phyloP scores from a whole-genome alignment of 352 stramenopile species.

The Globisporangium parvum region DNA sequence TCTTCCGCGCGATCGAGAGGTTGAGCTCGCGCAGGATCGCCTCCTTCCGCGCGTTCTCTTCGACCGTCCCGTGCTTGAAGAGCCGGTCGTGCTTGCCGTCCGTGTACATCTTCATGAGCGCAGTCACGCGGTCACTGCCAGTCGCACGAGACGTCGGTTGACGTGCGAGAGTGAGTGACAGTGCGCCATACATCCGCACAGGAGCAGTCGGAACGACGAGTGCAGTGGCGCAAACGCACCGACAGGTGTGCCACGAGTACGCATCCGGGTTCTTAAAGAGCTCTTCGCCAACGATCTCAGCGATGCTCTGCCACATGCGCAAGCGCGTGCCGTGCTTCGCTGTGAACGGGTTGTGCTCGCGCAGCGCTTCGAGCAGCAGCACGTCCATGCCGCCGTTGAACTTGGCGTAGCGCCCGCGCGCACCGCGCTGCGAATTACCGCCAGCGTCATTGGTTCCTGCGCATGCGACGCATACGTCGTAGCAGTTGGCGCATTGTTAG shows the following conservation, averaged over 20 bases:
- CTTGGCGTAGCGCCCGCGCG: constrained; percentile 71
- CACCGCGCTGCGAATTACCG: constrained; percentile 17
- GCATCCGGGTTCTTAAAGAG: constrained; percentile 60
- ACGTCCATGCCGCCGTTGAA: constrained; percentile 79
- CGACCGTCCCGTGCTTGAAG: constrained; percentile 69
- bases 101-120: constrained; percentile 72
- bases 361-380: constrained; percentile 63
- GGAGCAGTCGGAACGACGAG: no score
- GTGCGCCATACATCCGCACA: not conserved
- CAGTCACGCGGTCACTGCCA: constrained; percentile 60
- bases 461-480: no score
- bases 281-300: constrained; percentile 47
- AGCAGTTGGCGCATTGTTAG: no score
- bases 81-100: constrained; percentile 80
- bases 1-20: constrained; percentile 34
- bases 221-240: constrained; percentile 27
- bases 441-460: not conserved
- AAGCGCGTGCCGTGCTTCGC: constrained; percentile 80
- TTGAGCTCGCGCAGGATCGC: constrained; percentile 58
- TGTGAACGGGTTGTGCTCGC: constrained; percentile 67
- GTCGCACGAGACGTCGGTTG: no score
- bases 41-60: constrained; percentile 69
- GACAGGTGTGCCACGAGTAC: constrained; percentile 82
- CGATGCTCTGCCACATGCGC: constrained; percentile 75
- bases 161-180: no score